These are phyloP conservation scores for Celoporthe dispersa DNA, from an alignment of 2,329 filamentous ascomycete genomes.

Conservation along the genomic window DNA sequence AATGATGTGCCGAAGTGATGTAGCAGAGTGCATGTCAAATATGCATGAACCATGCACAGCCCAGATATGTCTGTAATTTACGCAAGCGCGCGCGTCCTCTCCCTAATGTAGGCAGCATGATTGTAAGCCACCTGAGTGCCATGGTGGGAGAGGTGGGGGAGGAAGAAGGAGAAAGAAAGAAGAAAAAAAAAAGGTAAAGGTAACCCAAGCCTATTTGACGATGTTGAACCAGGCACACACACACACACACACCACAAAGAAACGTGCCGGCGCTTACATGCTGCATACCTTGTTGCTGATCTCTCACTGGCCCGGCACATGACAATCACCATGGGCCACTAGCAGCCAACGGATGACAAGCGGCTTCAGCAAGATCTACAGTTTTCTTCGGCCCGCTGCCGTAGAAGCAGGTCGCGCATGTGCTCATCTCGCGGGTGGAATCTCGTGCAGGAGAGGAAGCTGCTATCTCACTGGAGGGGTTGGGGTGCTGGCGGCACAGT, in stretches of 20 bases:
- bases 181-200: background rate
- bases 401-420: slow-evolving; percentile 14
- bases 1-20: background rate
- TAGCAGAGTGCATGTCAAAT: background rate
- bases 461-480: background rate
- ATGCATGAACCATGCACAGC: background rate
- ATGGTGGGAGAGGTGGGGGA: background rate
- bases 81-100: slow-evolving; percentile 11
- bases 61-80: background rate
- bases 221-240: background rate
- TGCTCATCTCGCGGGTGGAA: slow-evolving; percentile 20
- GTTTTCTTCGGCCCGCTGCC: slow-evolving; percentile 15
- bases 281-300: slow-evolving; percentile 1
- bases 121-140: background rate
- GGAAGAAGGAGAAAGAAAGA: no score
- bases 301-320: slow-evolving; percentile 1
- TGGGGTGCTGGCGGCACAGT: background rate
- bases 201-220: background rate
- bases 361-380: slow-evolving; percentile 3
- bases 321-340: background rate
- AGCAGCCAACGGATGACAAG: background rate
- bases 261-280: slow-evolving; percentile 19
- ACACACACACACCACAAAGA: background rate
- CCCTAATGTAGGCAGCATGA: background rate
- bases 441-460: background rate